phyloP scores from a whole-genome alignment of 805 yeast species.

The Yarrowia porcina region DNA sequence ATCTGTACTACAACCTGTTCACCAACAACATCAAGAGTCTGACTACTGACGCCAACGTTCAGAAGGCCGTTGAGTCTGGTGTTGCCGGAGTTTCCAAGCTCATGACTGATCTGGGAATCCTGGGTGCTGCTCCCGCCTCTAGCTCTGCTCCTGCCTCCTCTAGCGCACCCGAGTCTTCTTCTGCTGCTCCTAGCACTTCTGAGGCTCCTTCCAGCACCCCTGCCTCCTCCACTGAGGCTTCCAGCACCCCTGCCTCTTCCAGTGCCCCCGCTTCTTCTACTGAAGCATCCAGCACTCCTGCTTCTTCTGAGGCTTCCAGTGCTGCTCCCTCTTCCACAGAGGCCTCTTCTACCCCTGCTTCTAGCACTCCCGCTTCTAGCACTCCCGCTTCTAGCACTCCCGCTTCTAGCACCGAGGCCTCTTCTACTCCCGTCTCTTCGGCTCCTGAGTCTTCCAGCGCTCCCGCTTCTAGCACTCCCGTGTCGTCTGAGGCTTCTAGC shows the following conservation, averaged over 20 bases:
- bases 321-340: not conserved
- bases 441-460: not conserved
- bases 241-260: not conserved
- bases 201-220: not conserved
- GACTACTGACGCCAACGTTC: not conserved
- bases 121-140: not conserved
- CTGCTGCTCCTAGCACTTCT: not conserved
- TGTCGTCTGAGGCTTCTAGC: not conserved
- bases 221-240: not conserved
- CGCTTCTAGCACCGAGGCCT: too few relatives aligned
- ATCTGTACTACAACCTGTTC: constrained; percentile 6
- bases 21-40: not conserved
- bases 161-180: not conserved
- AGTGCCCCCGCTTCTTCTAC: not conserved
- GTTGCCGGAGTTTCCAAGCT: not conserved
- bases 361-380: not conserved
- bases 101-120: not conserved
- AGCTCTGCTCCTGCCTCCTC: not conserved
- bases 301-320: not conserved
- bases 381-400: not conserved
- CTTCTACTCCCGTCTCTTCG: not conserved
- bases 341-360: not conserved
- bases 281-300: not conserved
- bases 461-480: not conserved
- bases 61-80: not conserved